Percentiles rank a stretch among this genome's conserved stretches.
These are phyloP conservation scores for Phytophthora constricta DNA, from an alignment of 352 stramenopile genomes.

Conservation along the genomic window DNA sequence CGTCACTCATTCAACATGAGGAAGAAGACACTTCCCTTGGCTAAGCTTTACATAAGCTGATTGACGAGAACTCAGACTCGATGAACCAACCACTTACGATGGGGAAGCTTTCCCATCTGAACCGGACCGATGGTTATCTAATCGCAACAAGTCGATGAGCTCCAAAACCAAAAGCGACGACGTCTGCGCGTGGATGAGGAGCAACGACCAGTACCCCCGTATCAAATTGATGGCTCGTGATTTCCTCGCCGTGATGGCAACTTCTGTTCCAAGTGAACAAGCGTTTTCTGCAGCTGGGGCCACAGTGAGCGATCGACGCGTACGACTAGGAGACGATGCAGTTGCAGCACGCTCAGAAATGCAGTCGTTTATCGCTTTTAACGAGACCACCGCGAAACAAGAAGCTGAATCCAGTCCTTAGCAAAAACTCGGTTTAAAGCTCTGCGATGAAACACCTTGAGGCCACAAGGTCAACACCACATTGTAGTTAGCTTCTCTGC, in stretches of 20 bases:
- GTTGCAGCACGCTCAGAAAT: conserved; percentile 18
- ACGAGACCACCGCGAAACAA: conserved; percentile 5
- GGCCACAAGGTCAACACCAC: no score
- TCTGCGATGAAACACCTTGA: no score
- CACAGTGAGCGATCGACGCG: conserved; percentile 9
- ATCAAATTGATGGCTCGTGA: conserved; percentile 26
- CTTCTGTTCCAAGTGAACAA: conserved; percentile 24
- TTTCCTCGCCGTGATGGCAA: conserved; percentile 25
- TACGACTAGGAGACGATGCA: conserved; percentile 21
- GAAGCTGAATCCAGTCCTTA: no score
- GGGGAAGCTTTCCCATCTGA: conserved; percentile 11
- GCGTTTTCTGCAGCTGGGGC: conserved; percentile 18
- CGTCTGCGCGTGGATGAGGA: conserved; percentile 20
- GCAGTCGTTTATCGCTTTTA: conserved; percentile 16
- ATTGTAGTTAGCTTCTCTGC: no score
- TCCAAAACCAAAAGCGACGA: conserved; percentile 9
- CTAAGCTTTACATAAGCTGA: conserved; percentile 3
- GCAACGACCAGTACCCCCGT: background rate
- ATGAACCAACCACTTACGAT: background rate
- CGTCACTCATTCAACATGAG: conserved; percentile 3
- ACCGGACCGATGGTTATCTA: conserved; percentile 14
- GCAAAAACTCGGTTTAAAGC: no score
- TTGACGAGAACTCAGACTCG: conserved; percentile 9
- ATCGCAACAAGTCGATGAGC: conserved; percentile 5
- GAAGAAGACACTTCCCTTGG: conserved; percentile 9